A percentile compares a stretch with the other conserved stretches of the same genome.
phyloP scores from a whole-genome alignment of 2,329 filamentous ascomycete species.

The Leptosphaerulina australis region DNA sequence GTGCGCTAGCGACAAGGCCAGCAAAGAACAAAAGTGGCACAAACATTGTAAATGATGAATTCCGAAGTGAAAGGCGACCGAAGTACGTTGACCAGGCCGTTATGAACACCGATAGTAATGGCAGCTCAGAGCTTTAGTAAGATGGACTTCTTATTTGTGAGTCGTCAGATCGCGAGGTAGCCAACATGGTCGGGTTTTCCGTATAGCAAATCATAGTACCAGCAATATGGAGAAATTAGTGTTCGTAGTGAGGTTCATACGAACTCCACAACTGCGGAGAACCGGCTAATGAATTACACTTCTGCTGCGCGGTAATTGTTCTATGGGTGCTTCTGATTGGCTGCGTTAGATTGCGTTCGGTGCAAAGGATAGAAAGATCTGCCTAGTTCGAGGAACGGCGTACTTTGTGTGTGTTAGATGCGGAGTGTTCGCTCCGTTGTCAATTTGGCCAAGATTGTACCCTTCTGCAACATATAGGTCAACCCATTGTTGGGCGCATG shows the following conservation, averaged over 20 bases:
- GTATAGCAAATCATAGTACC: slow-evolving; percentile 2
- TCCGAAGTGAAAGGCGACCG: not conserved
- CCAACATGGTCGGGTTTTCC: not conserved
- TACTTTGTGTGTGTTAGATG: not conserved
- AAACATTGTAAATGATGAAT: not conserved
- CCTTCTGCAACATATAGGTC: not conserved
- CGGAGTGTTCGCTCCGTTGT: slow-evolving; percentile 8
- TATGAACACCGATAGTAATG: not conserved
- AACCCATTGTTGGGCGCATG: not conserved
- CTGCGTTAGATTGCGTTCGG: slow-evolving; percentile 4
- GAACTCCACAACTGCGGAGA: not conserved
- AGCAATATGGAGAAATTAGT: slow-evolving; percentile 5
- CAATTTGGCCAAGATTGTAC: not conserved
- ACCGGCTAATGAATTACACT: slow-evolving; percentile 9
- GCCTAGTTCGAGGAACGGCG: not conserved
- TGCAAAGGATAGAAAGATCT: slow-evolving; percentile 5
- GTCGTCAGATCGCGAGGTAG: not conserved
- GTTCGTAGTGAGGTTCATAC: slow-evolving; percentile 2
- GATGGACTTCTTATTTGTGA: not conserved
- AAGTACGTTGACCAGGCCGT: not conserved
- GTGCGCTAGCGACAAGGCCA: slow-evolving; percentile 3
- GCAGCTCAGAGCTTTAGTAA: not conserved
- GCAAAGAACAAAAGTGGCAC: slow-evolving; percentile 4
- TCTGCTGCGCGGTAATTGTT: not conserved
- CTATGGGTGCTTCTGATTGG: not conserved